Conservation (phyloP, 176 grass and related monocot genomes). For the Cymbopogon citratus region DNA sequence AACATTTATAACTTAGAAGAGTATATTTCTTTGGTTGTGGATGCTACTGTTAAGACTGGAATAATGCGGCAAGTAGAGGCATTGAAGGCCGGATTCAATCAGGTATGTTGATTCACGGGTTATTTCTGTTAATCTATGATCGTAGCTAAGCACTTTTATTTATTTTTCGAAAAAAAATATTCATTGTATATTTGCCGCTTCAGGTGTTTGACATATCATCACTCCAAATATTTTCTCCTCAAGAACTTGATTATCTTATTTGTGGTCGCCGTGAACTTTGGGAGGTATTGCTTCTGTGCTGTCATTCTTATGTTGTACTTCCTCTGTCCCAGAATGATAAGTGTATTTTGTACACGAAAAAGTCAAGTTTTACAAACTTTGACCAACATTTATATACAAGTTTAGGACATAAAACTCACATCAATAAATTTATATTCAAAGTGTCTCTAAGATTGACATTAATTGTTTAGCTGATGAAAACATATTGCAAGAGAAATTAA, state of each 20-base stretch:
- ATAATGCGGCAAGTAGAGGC: slow-evolving; percentile 73
- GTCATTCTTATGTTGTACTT: slow-evolving; percentile 4
- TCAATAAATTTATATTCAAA: background rate
- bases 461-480: background rate
- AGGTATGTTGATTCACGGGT: slow-evolving; percentile 33
- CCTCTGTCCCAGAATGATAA: background rate
- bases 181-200: background rate
- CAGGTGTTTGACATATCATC: slow-evolving; percentile 82
- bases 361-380: background rate
- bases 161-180: background rate
- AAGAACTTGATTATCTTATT: slow-evolving; percentile 77
- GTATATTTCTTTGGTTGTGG: slow-evolving; percentile 72
- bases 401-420: background rate
- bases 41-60: slow-evolving; percentile 63
- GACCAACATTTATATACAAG: background rate
- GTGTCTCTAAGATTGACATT: background rate
- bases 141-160: background rate
- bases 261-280: slow-evolving; percentile 84
- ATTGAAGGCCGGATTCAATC: slow-evolving; percentile 79
- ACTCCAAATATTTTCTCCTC: slow-evolving; percentile 77
- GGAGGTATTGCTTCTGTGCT: slow-evolving; percentile 47
- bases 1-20: slow-evolving; percentile 78
- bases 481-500: background rate
- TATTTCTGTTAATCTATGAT: background rate
- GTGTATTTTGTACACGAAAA: background rate